These are phyloP conservation scores for Brassica balearica DNA, from an alignment of 441 rosid genomes.

Conservation along the genomic window DNA sequence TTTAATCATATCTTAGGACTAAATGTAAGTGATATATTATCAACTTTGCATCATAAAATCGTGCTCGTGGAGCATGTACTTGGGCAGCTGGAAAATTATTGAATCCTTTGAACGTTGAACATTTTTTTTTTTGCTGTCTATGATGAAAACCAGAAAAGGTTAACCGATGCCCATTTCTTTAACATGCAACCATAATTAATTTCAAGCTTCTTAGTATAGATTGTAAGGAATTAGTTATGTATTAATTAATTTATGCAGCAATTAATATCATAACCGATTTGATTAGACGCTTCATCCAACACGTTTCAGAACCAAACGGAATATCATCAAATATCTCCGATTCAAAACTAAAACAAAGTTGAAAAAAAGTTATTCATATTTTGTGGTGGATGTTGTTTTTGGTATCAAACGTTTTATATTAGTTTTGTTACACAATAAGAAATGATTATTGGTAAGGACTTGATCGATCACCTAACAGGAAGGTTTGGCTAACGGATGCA, in stretches of 20 bases:
- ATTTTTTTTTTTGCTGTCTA: background rate
- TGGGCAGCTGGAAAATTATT: conserved; percentile 7
- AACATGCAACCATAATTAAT: conserved; percentile 11
- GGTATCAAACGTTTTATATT: background rate
- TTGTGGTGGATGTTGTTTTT: conserved; percentile 2
- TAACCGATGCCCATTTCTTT: background rate
- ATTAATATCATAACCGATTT: conserved; percentile 17
- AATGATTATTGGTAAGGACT: conserved; percentile 26
- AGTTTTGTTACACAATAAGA: conserved; percentile 6
- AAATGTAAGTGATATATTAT: background rate
- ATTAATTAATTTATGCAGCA: background rate
- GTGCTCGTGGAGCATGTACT: conserved; percentile 1
- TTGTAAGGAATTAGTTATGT: conserved; percentile 26
- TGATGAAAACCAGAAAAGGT: background rate
- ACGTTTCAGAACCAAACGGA: conserved; percentile 12
- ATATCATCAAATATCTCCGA: background rate
- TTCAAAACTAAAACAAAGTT: background rate
- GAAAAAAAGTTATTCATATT: background rate
- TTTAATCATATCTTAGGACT: background rate
- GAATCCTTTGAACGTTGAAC: conserved; percentile 11
- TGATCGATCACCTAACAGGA: conserved; percentile 45
- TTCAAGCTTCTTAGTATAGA: conserved; percentile 11
- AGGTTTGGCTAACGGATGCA: conserved; percentile 28
- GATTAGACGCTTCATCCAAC: conserved; percentile 44
- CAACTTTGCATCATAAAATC: background rate